Evolutionary conservation across 192 early-diverging fungal species (phyloP).

Genomic region (Coemansia aciculifera): DNA sequence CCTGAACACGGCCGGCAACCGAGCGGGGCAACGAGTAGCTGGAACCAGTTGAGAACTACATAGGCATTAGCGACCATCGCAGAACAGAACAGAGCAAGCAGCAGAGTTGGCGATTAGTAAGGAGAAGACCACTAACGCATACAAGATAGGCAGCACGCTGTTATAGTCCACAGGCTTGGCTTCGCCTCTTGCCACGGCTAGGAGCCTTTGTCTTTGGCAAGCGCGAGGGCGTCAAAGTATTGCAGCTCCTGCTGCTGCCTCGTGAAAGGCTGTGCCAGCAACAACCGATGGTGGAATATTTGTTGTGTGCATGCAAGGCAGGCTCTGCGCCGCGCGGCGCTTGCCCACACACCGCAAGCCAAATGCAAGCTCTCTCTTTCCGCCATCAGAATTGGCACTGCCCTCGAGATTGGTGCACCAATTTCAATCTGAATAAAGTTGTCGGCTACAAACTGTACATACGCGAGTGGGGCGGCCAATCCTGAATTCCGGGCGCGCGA

Average conservation of each 20-base stretch:
- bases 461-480: background rate
- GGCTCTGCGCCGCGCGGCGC: background rate
- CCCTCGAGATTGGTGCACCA: background rate
- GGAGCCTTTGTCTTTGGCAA: background rate
- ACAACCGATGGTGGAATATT: background rate
- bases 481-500: background rate
- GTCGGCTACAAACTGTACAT: background rate
- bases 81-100: background rate
- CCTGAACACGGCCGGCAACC: background rate
- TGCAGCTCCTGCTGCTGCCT: background rate
- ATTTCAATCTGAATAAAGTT: background rate
- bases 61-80: background rate
- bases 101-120: background rate
- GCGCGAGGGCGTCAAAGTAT: background rate
- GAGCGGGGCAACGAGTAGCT: background rate
- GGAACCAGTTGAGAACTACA: slow-evolving; percentile 4
- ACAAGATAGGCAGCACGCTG: background rate
- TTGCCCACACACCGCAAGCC: background rate
- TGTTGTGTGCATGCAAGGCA: background rate
- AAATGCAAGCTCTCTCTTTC: background rate
- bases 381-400: slow-evolving; percentile 20
- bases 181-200: too few relatives aligned
- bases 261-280: background rate
- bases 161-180: background rate
- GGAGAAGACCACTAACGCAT: background rate